Conservation (phyloP, 305 asterid genomes). For the Solanum hybrid region DNA sequence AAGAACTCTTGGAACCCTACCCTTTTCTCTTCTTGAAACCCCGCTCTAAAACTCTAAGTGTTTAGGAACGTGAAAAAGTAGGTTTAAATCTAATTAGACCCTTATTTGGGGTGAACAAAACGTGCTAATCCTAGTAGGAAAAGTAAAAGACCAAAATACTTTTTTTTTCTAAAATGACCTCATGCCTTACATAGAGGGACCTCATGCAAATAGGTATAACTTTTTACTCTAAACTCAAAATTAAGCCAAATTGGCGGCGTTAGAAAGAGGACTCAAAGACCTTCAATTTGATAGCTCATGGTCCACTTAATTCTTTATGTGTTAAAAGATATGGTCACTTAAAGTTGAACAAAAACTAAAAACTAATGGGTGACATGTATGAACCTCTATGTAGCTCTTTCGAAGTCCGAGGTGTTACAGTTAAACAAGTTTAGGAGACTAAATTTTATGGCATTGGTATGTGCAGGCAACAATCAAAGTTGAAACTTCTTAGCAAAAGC, state of each 20-base stretch:
- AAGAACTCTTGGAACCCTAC: not conserved
- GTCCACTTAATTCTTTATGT: not conserved
- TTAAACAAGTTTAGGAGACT: not conserved
- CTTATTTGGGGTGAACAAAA: not conserved
- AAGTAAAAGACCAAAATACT: not conserved
- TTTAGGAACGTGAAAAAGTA: not conserved
- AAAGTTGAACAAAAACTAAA: not conserved
- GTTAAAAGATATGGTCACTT: not conserved
- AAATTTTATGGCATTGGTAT: not conserved
- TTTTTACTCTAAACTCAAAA: not conserved
- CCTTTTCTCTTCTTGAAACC: not conserved
- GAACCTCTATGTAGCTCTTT: not conserved
- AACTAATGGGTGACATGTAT: not conserved
- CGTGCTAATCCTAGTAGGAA: not conserved
- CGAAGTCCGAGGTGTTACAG: not conserved
- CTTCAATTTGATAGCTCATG: not conserved
- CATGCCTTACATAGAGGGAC: not conserved
- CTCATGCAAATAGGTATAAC: not conserved
- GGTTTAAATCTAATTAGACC: not conserved
- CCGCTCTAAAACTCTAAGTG: not conserved
- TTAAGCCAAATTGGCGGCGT: not conserved
- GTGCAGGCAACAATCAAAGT: not conserved
- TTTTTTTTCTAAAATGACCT: no score
- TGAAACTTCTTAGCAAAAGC: not conserved
- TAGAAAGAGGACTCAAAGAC: not conserved